Base-by-base conservation (phyloP, 257 asterid genomes). In the Solanum pimpinellifolium region DNA sequence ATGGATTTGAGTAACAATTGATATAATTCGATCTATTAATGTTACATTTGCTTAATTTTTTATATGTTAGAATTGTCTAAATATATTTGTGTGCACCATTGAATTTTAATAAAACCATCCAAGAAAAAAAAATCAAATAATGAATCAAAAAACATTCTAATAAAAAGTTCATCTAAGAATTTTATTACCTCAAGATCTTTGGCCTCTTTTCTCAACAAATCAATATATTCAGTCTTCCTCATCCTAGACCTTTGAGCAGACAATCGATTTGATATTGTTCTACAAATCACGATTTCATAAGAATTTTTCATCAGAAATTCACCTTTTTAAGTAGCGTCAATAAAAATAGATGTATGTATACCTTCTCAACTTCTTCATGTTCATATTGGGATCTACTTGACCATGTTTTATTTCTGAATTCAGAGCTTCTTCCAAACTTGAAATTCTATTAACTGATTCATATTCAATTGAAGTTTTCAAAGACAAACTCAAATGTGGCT, bases 241-340 rank as follows among this genome's bases (percentile, higher is more conserved):
- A 72, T 29, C 83, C 93, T 89, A 2, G 90, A 88, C 81, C 95
- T 92, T 80, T 83, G 91, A 16, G 95, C 94, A 4, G 97, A 95
- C 9, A 94, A 90, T 49, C 94, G 89, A 77, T 94, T 94, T 14
- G 11, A 18, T 3, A 59, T 59, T 12, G 5, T 59, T 59, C 68
- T n/a, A 60, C 27, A 23, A 60, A 14, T 60, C 13, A 60, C 27
- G 15, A 60, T 60, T 23, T 13, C 69, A 60, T 23, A 60, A 60
- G 69, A 62, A 23, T 62, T 23, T 23, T 62, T 62, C 69, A 10
- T 35, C 39, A 62, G 29, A 62, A 62, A 9, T 23, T 62, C 31
- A 62, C 14, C 23, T 1, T 23, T 62, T 0, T 10, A 23, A 62
- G 65, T 59, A 59, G 27, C 20, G n/a, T 59, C 27, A 59, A 59